Evolutionary conservation across 805 yeast species (phyloP).

Genomic region (Candida wancherniae): DNA sequence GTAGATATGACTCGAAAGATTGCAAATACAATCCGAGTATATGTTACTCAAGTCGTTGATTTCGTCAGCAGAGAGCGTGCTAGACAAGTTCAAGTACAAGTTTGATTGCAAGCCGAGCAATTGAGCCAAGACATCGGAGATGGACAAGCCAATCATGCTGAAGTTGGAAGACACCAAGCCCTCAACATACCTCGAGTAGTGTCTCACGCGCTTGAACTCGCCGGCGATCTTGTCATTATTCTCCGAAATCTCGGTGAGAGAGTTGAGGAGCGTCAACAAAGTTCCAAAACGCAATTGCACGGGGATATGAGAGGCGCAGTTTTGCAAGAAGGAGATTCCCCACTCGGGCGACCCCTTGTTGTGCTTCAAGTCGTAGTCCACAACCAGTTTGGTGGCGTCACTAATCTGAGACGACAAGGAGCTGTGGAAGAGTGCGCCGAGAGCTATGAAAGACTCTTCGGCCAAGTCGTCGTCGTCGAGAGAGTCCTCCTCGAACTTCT

Average conservation of each 20-base stretch:
- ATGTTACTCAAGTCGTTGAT: constrained; percentile 32
- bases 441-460: constrained; percentile 44
- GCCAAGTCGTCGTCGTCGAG: constrained; percentile 37
- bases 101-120: constrained; percentile 47
- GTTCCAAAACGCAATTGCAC: constrained; percentile 71
- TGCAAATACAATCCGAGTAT: constrained; percentile 57
- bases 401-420: constrained; percentile 56
- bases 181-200: constrained; percentile 43
- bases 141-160: constrained; percentile 82
- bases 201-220: constrained; percentile 26
- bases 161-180: constrained; percentile 71
- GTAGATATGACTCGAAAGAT: constrained; percentile 71
- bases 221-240: constrained; percentile 12
- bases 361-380: constrained; percentile 30
- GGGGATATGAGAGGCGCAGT: constrained; percentile 73
- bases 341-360: constrained; percentile 30
- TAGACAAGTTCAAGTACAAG: constrained; percentile 24
- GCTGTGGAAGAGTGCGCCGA: constrained; percentile 62
- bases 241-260: constrained; percentile 21
- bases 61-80: constrained; percentile 17
- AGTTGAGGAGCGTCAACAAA: constrained; percentile 40
- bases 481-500: constrained; percentile 30
- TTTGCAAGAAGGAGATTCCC: constrained; percentile 55
- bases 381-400: constrained; percentile 49
- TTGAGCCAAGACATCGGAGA: constrained; percentile 68